Evolutionary conservation across 768 basidiomycete species (phyloP).

Genomic region (Russula lepida): DNA sequence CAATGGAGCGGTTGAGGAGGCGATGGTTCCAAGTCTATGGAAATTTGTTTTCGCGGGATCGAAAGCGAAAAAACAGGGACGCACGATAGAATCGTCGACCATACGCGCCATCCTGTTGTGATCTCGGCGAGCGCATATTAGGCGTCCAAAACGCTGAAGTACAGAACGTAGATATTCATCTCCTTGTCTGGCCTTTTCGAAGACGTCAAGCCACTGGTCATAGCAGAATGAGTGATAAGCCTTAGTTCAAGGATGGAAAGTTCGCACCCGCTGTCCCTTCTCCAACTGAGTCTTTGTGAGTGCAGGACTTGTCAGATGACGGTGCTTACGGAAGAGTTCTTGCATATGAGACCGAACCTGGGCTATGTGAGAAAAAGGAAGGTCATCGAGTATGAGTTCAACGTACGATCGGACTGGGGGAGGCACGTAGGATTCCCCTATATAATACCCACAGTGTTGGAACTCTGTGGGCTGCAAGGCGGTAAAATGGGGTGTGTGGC

Average conservation of each 20-base stretch:
- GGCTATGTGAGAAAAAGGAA: constrained; percentile 4
- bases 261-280: constrained; percentile 49
- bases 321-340: constrained; percentile 44
- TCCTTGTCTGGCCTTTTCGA: constrained; percentile 45
- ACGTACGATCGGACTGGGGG: constrained; percentile 50
- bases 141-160: constrained; percentile 47
- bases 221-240: not conserved
- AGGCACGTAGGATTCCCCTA: constrained; percentile 50
- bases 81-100: constrained; percentile 44
- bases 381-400: not conserved
- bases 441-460: constrained; percentile 77
- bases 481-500: constrained; percentile 57
- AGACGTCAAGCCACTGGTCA: constrained; percentile 51
- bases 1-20: constrained; percentile 50
- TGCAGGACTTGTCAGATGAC: constrained; percentile 44
- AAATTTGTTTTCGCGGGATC: not conserved
- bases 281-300: constrained; percentile 39
- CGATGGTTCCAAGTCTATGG: constrained; percentile 48
- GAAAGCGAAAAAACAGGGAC: constrained; percentile 18
- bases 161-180: constrained; percentile 39
- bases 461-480: constrained; percentile 60
- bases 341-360: constrained; percentile 55
- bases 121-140: constrained; percentile 45
- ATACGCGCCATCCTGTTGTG: constrained; percentile 42
- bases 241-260: not conserved